Base-by-base conservation (phyloP, 176 grass and related monocot genomes). In the Eleusine indica region DNA sequence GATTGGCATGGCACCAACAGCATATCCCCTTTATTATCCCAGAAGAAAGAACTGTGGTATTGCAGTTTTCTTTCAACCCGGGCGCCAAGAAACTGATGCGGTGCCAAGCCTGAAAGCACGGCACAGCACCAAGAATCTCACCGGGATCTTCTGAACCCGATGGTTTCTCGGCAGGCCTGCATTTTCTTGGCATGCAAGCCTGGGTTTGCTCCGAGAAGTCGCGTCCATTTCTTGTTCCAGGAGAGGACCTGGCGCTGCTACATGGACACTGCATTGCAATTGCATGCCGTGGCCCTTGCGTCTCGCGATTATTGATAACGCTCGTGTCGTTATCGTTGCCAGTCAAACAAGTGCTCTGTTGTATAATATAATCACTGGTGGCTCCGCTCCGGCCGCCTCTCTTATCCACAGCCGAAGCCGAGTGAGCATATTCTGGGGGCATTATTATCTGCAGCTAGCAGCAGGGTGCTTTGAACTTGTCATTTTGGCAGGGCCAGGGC, bases 71-170 rank as follows among this genome's bases (percentile, higher is more conserved):
- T 46, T 46, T 8, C 44, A 56, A 57, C 54, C 60, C 62, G 4
- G 57, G 57, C 38, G 56, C 70, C 38, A 86, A 74, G 77, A 68
- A 74, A 19, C 77, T 46, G 25, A 86, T 46, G 12, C 53, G 77
- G 39, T 1, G n/a, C 46, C 28, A 16, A 25, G 63, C 63, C 76
- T 39, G 84, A 80, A 80, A 40, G 15, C 37, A 39, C 43, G 79
- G 51, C 66, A 4, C 38, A 7, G 79, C n/a, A 60, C 84, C 77
- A 86, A 86, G 84, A 80, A 86, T 86, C 78, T 70, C 46, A 68
- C n/a, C 21, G 41, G 32, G 51, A 32, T 70, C 57, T 80, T 53
- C 73, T 62, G 48, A 39, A 56, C 29, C 67, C 43, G 83, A 18
- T 19, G 56, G 19, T 64, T 64, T 85, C 83, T 79, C 74, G 77